phyloP scores from a whole-genome alignment of 257 asterid species.

The Solanum sejunctum region DNA sequence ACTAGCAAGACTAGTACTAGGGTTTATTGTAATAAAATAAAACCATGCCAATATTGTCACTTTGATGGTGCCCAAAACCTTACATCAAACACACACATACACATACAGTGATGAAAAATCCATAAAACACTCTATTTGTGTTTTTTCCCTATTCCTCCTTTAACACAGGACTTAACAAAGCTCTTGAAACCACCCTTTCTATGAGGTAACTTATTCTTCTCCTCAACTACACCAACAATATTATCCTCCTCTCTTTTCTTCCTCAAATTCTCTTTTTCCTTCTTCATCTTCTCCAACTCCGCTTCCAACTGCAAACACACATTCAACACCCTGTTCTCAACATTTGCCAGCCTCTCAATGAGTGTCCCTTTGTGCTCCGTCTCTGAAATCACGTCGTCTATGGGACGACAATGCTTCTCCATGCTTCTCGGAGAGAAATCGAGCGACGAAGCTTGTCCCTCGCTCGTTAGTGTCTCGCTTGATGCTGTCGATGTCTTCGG shows the following conservation, averaged over 20 bases:
- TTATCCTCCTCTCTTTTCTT: conserved; percentile 8
- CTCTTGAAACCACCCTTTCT: conserved; percentile 29
- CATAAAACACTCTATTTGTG: neutral
- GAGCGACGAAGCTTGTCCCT: conserved; percentile 19
- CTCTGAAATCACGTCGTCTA: conserved; percentile 47
- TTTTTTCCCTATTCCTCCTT: conserved; percentile 1
- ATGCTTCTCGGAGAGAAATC: conserved; percentile 40
- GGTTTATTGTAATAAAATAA: no score
- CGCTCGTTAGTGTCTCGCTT: conserved; percentile 27
- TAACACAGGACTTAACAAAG: conserved; percentile 34
- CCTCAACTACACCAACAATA: neutral
- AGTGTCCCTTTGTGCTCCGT: conserved; percentile 52
- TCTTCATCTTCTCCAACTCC: conserved; percentile 19
- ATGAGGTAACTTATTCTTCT: conserved; percentile 3
- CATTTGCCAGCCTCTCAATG: conserved; percentile 34
- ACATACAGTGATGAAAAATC: no score
- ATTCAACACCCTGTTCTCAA: conserved; percentile 58
- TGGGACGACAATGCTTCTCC: conserved; percentile 52
- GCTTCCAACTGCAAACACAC: conserved; percentile 40
- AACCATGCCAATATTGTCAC: no score
- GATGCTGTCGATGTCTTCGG: conserved; percentile 49
- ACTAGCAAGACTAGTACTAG: no score
- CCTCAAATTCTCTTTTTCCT: conserved; percentile 11
- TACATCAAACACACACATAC: no score
- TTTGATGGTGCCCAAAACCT: no score